A percentile compares a stretch with the other conserved stretches of the same genome.
Conservation (phyloP, 2,329 filamentous ascomycete species). For the Fusarium torreyae region DNA sequence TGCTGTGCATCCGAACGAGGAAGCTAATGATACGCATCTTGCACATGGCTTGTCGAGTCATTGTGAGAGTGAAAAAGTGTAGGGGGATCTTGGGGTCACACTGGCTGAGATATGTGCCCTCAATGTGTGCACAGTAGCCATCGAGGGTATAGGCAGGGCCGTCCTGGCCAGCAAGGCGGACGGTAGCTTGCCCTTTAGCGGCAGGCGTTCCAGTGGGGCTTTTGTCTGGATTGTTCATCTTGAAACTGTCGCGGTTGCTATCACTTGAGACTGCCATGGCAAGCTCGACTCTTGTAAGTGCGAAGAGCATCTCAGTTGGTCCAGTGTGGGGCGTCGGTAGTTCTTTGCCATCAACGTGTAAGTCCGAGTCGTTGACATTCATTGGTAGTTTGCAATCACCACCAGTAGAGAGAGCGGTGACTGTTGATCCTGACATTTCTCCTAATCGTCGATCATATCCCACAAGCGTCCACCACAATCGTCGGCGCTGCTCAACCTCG, state of each 20-base stretch:
- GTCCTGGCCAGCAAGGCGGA: conserved; percentile 66
- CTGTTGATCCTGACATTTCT: conserved; percentile 74
- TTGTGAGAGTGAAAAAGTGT: conserved; percentile 71
- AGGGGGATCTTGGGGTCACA: conserved; percentile 73
- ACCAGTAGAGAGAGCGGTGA: conserved; percentile 69
- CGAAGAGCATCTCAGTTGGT: conserved; percentile 73
- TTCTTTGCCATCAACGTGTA: conserved; percentile 71
- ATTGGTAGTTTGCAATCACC: conserved; percentile 71
- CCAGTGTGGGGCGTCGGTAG: conserved; percentile 64
- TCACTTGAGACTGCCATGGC: conserved; percentile 68
- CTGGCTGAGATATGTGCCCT: conserved; percentile 68
- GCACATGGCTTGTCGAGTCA: conserved; percentile 69
- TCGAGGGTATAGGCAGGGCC: conserved; percentile 66
- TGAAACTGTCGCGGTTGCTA: conserved; percentile 57
- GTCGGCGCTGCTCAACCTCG: conserved; percentile 78
- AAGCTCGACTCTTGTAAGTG: conserved; percentile 70
- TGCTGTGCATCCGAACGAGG: conserved; percentile 63
- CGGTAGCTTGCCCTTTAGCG: conserved; percentile 51
- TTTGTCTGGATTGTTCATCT: conserved; percentile 50
- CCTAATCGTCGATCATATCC: conserved; percentile 78
- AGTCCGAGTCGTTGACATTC: conserved; percentile 74
- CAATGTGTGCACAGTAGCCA: conserved; percentile 68
- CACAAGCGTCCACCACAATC: conserved; percentile 81
- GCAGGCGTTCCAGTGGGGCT: conserved; percentile 44
- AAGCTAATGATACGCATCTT: conserved; percentile 71